Conservation (phyloP, 805 yeast genomes). For the Pichia pseudocactophila region DNA sequence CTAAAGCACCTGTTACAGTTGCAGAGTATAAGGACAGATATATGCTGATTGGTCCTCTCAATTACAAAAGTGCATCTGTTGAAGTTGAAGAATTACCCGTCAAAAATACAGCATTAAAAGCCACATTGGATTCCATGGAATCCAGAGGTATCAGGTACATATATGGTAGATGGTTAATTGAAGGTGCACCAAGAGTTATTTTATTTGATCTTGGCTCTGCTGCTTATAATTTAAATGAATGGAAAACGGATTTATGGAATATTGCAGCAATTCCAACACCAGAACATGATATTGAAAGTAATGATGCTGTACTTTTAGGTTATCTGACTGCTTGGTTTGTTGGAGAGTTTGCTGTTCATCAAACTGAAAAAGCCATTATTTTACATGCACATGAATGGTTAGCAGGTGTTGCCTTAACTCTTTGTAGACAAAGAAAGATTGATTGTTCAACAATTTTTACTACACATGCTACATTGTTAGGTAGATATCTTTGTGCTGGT, state of each 20-base stretch:
- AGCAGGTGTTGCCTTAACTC: slow-evolving; percentile 91
- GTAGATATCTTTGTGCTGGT: slow-evolving; percentile 94
- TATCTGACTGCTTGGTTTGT: slow-evolving; percentile 94
- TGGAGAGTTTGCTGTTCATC: slow-evolving; percentile 84
- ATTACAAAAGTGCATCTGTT: slow-evolving; percentile 61
- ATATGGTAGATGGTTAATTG: slow-evolving; percentile 95
- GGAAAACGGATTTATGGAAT: slow-evolving; percentile 92
- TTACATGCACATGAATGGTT: slow-evolving; percentile 98
- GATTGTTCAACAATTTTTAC: slow-evolving; percentile 95
- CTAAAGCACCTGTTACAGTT: slow-evolving; percentile 93
- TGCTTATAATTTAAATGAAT: slow-evolving; percentile 61
- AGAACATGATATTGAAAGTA: slow-evolving; percentile 76
- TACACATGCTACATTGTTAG: slow-evolving; percentile 92
- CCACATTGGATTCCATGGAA: slow-evolving; percentile 68
- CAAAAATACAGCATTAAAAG: slow-evolving; percentile 39
- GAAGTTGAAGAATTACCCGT: slow-evolving; percentile 70
- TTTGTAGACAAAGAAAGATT: slow-evolving; percentile 82
- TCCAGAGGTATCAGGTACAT: slow-evolving; percentile 73
- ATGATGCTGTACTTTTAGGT: slow-evolving; percentile 88
- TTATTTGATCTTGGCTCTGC: slow-evolving; percentile 83
- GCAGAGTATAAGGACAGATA: slow-evolving; percentile 87
- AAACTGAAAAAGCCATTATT: slow-evolving; percentile 79
- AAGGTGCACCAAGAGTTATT: slow-evolving; percentile 92
- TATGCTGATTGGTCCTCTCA: slow-evolving; percentile 79
- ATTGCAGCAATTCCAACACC: slow-evolving; percentile 92